phyloP scores from a whole-genome alignment of 2,329 filamentous ascomycete genomes.

The Phyllosticta citrichinensis region DNA sequence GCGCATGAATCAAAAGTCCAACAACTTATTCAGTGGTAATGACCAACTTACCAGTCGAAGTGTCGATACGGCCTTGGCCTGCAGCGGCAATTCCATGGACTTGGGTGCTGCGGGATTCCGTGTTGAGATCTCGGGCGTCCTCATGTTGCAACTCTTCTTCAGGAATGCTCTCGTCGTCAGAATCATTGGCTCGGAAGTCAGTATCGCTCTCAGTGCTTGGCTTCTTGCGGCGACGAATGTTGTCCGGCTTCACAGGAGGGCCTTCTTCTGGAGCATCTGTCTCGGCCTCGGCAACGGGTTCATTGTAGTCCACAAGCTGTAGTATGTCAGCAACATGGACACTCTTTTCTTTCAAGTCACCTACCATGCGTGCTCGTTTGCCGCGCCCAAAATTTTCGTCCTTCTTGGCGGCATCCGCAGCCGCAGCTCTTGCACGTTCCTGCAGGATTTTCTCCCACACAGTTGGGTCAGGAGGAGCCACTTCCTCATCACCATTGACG shows the following conservation, averaged over 20 bases:
- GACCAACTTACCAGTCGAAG: background rate
- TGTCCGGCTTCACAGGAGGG: constrained; percentile 22
- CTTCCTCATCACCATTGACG: constrained; percentile 43
- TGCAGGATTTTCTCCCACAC: constrained; percentile 88
- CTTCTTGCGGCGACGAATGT: constrained; percentile 20
- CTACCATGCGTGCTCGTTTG: constrained; percentile 57
- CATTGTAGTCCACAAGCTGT: constrained; percentile 39
- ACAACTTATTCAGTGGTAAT: background rate
- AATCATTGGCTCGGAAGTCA: constrained; percentile 38
- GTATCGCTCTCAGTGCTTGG: constrained; percentile 34
- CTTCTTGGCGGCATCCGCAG: constrained; percentile 57
- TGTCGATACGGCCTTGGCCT: background rate
- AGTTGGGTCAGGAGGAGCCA: constrained; percentile 50
- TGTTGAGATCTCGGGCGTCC: background rate
- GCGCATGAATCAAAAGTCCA: background rate
- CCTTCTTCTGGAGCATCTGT: constrained; percentile 13
- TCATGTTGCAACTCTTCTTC: background rate
- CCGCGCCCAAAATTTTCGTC: constrained; percentile 76
- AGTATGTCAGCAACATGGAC: constrained; percentile 13
- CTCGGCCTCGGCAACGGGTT: constrained; percentile 15
- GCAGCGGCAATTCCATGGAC: constrained; percentile 1
- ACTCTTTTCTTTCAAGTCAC: constrained; percentile 21
- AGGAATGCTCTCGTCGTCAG: constrained; percentile 19
- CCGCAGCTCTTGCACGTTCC: constrained; percentile 68
- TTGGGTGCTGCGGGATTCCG: background rate